Base-by-base conservation (phyloP, 768 basidiomycete species). In the Tricholoma hemisulphureum region DNA sequence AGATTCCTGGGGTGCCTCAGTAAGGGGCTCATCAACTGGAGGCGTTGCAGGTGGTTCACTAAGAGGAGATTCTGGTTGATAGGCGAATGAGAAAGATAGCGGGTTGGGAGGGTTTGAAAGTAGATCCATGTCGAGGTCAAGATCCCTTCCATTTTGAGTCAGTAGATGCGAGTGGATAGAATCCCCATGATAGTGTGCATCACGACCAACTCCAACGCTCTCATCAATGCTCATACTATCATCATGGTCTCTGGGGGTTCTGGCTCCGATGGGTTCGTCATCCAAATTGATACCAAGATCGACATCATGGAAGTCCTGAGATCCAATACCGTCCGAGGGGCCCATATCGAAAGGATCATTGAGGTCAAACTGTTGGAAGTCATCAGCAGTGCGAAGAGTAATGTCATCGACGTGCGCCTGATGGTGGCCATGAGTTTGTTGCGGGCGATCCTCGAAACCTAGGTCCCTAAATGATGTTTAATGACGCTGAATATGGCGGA, bases 381-480 rank as follows among this genome's bases (percentile, higher is more conserved):
- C 88, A 57, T 91, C 87, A 1, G 85, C 83, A 34, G 84, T 85
- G 46, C 86, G 83, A 35, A 96, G 88, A 1, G 93, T 96, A 65
- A 96, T 95, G 62, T 96, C 94, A 9, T 91, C 91, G 53, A 88
- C 78, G 57, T 89, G 84, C 11, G 92, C 93, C 62, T 93, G 88
- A 62, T 93, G 90, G 54, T 91, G 87, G 2, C 91, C 88, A 57
- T 87, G 84, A 20, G 80, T 78, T 59, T 80, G 83, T 51, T 83
- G 77, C 21, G 83, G 83, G 23, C 85, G 78, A 62, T 86, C 85
- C 65, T 90, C 86, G 59, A 90, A 88, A 67, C 91, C 88, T 56
- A 88, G 78, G 57, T 91, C 88, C 91, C 93, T 93, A 64, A 14
- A 31, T 50, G 18, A 51, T 11, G 32, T 46, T n/a, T 14, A 57